Evolutionary conservation across 163 green algal genomes (phyloP).

Genomic region (Trebouxia gelatinosa): DNA sequence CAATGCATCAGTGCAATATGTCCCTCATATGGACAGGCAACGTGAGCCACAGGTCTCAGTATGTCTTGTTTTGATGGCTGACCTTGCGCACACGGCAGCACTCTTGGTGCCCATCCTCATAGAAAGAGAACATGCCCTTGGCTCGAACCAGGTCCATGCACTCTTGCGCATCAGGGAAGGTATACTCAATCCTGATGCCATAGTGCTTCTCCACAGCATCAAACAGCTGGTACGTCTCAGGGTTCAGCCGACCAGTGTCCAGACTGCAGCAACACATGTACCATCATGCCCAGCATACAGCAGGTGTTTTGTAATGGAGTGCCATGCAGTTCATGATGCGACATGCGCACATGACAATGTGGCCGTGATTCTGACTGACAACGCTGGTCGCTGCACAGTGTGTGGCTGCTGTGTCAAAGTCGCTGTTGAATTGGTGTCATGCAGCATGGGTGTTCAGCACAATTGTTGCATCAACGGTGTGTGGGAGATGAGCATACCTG

Average conservation of each 20-base stretch:
- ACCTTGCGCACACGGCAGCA: slow-evolving; percentile 98
- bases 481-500: slow-evolving; percentile 53
- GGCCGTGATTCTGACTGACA: not conserved
- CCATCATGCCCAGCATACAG: too few relatives aligned
- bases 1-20: too few relatives aligned
- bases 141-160: slow-evolving; percentile 85
- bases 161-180: slow-evolving; percentile 92
- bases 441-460: not conserved
- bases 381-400: too few relatives aligned
- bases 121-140: slow-evolving; percentile 99
- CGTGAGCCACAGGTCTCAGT: slow-evolving; percentile 1
- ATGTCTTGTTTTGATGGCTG: too few relatives aligned
- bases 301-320: too few relatives aligned
- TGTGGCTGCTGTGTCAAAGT: too few relatives aligned
- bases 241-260: slow-evolving; percentile 97
- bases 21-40: too few relatives aligned
- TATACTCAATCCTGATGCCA: slow-evolving; percentile 97
- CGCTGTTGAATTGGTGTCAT: too few relatives aligned
- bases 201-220: slow-evolving; percentile 96
- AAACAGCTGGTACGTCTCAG: slow-evolving; percentile 96
- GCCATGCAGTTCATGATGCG: too few relatives aligned
- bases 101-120: slow-evolving; percentile 97
- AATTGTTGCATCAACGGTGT: not conserved
- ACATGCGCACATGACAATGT: not conserved
- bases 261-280: slow-evolving; percentile 73